Conservation (phyloP, 2,329 filamentous ascomycete species). For the Arthrobotrys musiformis region DNA sequence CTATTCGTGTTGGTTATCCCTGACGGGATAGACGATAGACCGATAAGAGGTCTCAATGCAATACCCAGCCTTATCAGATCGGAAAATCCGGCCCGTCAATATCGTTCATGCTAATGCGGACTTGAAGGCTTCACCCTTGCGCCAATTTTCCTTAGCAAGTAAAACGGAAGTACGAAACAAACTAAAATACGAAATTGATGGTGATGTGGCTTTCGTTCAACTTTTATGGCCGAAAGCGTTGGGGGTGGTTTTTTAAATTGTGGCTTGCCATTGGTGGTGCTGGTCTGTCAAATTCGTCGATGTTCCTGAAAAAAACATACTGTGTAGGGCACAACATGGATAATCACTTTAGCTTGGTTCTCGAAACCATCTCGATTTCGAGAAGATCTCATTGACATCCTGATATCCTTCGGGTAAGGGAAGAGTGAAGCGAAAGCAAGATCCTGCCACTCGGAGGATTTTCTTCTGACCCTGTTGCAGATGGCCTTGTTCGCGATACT, state of each 20-base stretch:
- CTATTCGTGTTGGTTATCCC: constrained; percentile 37
- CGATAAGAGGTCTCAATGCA: constrained; percentile 53
- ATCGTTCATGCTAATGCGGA: constrained; percentile 49
- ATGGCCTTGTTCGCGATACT: constrained; percentile 55
- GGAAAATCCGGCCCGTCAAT: constrained; percentile 55
- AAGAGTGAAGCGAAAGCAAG: constrained; percentile 56
- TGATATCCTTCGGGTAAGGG: constrained; percentile 54
- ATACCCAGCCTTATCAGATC: constrained; percentile 54
- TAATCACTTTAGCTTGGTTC: constrained; percentile 46
- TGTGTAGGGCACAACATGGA: constrained; percentile 40
- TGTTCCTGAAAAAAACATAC: constrained; percentile 51
- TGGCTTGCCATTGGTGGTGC: constrained; percentile 23
- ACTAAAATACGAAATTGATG: constrained; percentile 7
- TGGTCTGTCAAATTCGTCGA: constrained; percentile 26
- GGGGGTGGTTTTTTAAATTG: constrained; percentile 11
- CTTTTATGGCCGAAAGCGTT: background rate
- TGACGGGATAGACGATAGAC: constrained; percentile 39
- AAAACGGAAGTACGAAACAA: constrained; percentile 14
- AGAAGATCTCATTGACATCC: constrained; percentile 54
- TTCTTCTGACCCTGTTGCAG: constrained; percentile 55
- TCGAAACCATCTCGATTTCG: constrained; percentile 47
- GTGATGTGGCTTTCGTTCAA: constrained; percentile 36
- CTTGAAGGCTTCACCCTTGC: constrained; percentile 46
- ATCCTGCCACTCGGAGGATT: constrained; percentile 57
- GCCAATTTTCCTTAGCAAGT: constrained; percentile 19